Percentiles rank a stretch among this genome's conserved stretches.
phyloP scores from a whole-genome alignment of 305 asterid genomes.

The Fraxinus sp. region DNA sequence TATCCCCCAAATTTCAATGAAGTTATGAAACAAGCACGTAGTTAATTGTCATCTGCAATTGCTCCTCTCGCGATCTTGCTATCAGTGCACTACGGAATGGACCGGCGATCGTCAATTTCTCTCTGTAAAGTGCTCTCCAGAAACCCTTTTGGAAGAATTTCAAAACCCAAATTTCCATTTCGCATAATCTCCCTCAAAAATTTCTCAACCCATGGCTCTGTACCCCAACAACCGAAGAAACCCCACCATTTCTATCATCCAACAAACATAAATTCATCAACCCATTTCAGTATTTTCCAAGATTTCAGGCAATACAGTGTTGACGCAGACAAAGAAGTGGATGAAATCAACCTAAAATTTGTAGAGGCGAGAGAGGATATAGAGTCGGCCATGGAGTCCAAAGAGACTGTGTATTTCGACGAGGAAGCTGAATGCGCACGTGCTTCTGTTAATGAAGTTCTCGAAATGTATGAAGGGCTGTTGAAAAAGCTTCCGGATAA shows the following conservation, averaged over 20 bases:
- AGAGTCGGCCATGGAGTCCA: constrained; percentile 89
- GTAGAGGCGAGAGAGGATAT: constrained; percentile 98
- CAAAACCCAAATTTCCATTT: constrained; percentile 36
- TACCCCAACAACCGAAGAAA: constrained; percentile 24
- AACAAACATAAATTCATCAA: constrained; percentile 27
- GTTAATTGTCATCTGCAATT: background rate
- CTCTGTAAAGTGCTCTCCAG: constrained; percentile 39
- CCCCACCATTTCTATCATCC: constrained; percentile 28
- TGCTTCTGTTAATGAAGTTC: constrained; percentile 66
- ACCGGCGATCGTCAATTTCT: constrained; percentile 43
- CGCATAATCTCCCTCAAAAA: constrained; percentile 19
- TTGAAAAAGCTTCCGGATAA: constrained; percentile 55
- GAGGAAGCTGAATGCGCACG: constrained; percentile 99
- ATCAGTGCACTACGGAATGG: constrained; percentile 43
- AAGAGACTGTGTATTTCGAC: constrained; percentile 86
- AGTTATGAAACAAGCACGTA: background rate
- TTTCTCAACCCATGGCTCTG: constrained; percentile 27
- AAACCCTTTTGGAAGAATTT: constrained; percentile 32
- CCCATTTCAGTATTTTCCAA: constrained; percentile 26
- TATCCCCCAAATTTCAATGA: too few relatives aligned
- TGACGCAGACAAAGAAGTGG: constrained; percentile 67
- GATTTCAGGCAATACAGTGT: constrained; percentile 52
- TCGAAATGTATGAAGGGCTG: constrained; percentile 63
- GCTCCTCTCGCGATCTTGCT: background rate
- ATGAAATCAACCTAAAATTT: constrained; percentile 77